Evolutionary conservation across 176 grass and related monocot genomes (phyloP).

Genomic region (Oryza nivara): DNA sequence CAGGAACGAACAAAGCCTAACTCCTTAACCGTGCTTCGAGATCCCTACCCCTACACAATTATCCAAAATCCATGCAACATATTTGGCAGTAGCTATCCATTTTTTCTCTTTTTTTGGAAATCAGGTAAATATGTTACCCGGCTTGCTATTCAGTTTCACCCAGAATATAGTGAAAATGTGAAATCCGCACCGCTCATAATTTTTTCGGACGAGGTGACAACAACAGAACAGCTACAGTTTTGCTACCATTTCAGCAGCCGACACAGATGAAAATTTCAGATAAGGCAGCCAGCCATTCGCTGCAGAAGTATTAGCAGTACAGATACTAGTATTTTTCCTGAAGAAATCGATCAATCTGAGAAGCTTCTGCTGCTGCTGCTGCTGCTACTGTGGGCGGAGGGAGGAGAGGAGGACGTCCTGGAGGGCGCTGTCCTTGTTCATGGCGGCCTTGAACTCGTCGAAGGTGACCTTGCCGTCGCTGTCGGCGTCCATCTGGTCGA

Average conservation of each 20-base stretch:
- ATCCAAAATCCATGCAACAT: too few species aligned
- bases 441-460: conserved; percentile 77
- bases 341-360: neutral
- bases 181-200: too few species aligned
- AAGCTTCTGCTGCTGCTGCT: conserved; percentile 23
- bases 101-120: neutral
- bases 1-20: too few species aligned
- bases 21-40: too few species aligned
- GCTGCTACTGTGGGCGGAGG: conserved; percentile 33
- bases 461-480: conserved; percentile 67
- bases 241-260: neutral
- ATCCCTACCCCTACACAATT: too few species aligned
- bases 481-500: conserved; percentile 72
- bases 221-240: neutral
- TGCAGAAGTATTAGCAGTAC: neutral
- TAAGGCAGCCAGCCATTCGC: neutral
- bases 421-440: conserved; percentile 71
- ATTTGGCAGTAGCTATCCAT: neutral
- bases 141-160: neutral
- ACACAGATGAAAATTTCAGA: neutral
- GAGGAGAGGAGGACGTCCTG: conserved; percentile 72
- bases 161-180: too few species aligned
- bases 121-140: too few species aligned
- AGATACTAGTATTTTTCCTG: neutral
- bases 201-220: neutral